A percentile compares a stretch with the other conserved stretches of the same genome.
These are phyloP conservation scores for Colletotrichum liriopes DNA, from an alignment of 2,329 filamentous ascomycete genomes.

Conservation along the genomic window DNA sequence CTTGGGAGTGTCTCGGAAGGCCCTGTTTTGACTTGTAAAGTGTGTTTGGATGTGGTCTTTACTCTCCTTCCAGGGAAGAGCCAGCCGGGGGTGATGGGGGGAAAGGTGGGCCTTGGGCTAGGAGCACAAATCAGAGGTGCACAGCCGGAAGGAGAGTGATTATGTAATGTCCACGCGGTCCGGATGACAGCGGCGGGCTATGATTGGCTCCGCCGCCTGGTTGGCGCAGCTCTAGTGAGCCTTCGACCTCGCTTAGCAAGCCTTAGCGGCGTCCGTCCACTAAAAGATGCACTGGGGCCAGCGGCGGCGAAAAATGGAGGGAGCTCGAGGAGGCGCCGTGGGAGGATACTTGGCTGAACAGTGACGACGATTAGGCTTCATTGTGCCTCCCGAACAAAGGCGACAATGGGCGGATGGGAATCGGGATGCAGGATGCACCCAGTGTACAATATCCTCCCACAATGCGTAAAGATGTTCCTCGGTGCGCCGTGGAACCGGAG, in stretches of 20 bases:
- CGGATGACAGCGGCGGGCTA: background rate
- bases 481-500: background rate
- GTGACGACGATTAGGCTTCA: constrained; percentile 4
- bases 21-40: constrained; percentile 16
- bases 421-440: background rate
- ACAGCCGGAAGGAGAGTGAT: background rate
- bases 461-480: background rate
- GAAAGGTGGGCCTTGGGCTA: background rate
- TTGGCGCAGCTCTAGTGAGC: constrained; percentile 11
- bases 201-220: background rate
- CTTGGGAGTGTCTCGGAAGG: constrained; percentile 32
- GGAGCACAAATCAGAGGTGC: constrained; percentile 10
- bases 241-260: constrained; percentile 24
- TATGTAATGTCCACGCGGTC: background rate
- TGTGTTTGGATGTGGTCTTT: background rate
- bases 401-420: background rate
- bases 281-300: background rate
- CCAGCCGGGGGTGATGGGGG: background rate
- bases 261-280: background rate
- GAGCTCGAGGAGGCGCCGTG: no score
- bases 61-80: background rate
- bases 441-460: background rate
- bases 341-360: background rate
- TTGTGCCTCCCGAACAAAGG: background rate
- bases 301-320: background rate